Evolutionary conservation across 2,329 filamentous ascomycete species (phyloP).

Genomic region (Aspergillus eucalypticola): DNA sequence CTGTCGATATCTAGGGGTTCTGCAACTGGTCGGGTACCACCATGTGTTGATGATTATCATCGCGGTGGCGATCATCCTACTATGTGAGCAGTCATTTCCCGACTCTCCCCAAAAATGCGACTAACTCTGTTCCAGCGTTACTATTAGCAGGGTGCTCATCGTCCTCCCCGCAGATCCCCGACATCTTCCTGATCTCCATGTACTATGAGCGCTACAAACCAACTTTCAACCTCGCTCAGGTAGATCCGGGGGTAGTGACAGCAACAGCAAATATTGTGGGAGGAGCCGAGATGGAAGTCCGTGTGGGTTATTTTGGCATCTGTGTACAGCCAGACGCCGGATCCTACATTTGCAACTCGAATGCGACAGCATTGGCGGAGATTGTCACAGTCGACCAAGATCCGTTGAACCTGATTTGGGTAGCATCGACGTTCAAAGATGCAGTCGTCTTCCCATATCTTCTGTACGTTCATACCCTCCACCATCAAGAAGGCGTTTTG

Average conservation of each 20-base stretch:
- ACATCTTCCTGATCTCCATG: slow-evolving; percentile 96
- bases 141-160: slow-evolving; percentile 95
- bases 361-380: slow-evolving; percentile 88
- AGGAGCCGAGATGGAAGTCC: slow-evolving; percentile 77
- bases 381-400: slow-evolving; percentile 89
- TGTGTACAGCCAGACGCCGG: slow-evolving; percentile 91
- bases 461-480: slow-evolving; percentile 63
- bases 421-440: slow-evolving; percentile 95
- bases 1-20: slow-evolving; percentile 47
- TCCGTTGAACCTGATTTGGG: slow-evolving; percentile 94
- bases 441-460: slow-evolving; percentile 98
- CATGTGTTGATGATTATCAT: slow-evolving; percentile 98
- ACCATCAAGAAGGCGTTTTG: not conserved
- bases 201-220: slow-evolving; percentile 91
- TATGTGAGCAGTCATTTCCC: slow-evolving; percentile 66
- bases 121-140: slow-evolving; percentile 62
- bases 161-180: slow-evolving; percentile 89
- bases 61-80: slow-evolving; percentile 85
- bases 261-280: slow-evolving; percentile 91
- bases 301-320: slow-evolving; percentile 97
- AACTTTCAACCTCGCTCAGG: slow-evolving; percentile 79
- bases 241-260: slow-evolving; percentile 81
- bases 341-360: slow-evolving; percentile 93
- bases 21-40: slow-evolving; percentile 67
- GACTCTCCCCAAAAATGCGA: slow-evolving; percentile 14